These are phyloP conservation scores for Ascobolus immersus DNA, from an alignment of 495 filamentous ascomycete species.

Conservation along the genomic window DNA sequence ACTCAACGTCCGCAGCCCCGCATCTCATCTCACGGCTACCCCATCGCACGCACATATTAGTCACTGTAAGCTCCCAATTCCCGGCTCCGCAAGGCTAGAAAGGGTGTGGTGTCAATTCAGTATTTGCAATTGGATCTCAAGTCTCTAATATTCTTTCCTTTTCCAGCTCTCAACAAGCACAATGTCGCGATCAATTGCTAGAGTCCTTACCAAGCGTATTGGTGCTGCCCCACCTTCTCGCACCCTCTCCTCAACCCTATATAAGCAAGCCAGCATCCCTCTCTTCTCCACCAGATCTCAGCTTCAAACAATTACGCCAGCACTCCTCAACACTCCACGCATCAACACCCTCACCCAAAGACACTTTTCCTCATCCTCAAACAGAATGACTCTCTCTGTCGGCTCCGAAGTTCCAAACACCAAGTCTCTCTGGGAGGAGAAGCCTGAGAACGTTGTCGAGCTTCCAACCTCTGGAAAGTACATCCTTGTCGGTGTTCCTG, in stretches of 20 bases:
- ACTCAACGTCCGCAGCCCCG: too few relatives aligned
- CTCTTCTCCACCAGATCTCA: constrained; percentile 17
- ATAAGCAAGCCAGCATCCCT: background rate
- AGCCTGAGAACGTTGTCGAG: constrained; percentile 4
- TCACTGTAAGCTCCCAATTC: too few relatives aligned
- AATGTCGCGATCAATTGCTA: too few relatives aligned
- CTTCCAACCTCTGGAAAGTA: constrained; percentile 11
- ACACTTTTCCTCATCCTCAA: background rate
- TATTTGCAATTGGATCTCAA: too few relatives aligned
- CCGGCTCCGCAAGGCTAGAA: too few relatives aligned
- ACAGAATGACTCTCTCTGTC: constrained; percentile 4
- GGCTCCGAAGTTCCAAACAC: constrained; percentile 8
- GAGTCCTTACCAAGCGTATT: too few relatives aligned
- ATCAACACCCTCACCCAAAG: background rate
- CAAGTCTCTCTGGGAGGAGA: constrained; percentile 11
- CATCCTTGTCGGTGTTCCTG: constrained; percentile 14
- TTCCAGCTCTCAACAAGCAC: too few relatives aligned
- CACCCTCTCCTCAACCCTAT: background rate
- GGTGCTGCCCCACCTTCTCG: background rate
- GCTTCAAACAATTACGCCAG: background rate
- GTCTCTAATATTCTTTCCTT: too few relatives aligned
- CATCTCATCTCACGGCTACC: too few relatives aligned
- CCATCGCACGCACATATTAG: too few relatives aligned
- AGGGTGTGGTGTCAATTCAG: too few relatives aligned
- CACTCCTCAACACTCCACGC: background rate